Percentiles rank a stretch among this genome's conserved stretches.
phyloP scores from a whole-genome alignment of 2,329 filamentous ascomycete genomes.

The Talaromyces albobiverticillius region DNA sequence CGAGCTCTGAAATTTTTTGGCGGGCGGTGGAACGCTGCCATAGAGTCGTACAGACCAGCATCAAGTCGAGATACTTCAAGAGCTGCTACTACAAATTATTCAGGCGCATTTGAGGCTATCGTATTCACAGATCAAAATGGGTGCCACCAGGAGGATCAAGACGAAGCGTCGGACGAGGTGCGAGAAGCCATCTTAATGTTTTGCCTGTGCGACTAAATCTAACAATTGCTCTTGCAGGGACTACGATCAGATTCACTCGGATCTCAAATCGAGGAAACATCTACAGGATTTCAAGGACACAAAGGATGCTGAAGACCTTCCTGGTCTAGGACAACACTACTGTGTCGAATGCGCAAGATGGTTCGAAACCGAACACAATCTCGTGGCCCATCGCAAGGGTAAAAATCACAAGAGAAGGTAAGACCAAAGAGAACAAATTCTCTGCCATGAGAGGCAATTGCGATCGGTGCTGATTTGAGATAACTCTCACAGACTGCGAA shows the following conservation, averaged over 20 bases:
- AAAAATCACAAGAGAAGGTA: conserved; percentile 93
- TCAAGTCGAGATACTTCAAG: too few species aligned
- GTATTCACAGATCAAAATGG: conserved; percentile 59
- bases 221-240: conserved; percentile 59
- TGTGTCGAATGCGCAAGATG: conserved; percentile 94
- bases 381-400: conserved; percentile 72
- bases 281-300: conserved; percentile 73
- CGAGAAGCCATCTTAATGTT: conserved; percentile 12
- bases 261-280: conserved; percentile 75
- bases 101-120: too few species aligned
- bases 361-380: conserved; percentile 81
- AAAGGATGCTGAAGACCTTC: conserved; percentile 81
- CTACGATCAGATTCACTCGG: conserved; percentile 85
- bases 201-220: background rate
- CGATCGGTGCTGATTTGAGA: background rate
- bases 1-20: background rate
- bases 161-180: conserved; percentile 70
- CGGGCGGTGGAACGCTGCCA: background rate
- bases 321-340: conserved; percentile 80
- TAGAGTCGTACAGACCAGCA: too few species aligned
- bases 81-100: too few species aligned
- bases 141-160: conserved; percentile 65
- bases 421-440: conserved; percentile 1
- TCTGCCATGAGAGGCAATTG: background rate
- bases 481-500: conserved; percentile 62